These are phyloP conservation scores for Metrosideros polymorpha DNA, from an alignment of 441 rosid genomes.

Conservation along the genomic window DNA sequence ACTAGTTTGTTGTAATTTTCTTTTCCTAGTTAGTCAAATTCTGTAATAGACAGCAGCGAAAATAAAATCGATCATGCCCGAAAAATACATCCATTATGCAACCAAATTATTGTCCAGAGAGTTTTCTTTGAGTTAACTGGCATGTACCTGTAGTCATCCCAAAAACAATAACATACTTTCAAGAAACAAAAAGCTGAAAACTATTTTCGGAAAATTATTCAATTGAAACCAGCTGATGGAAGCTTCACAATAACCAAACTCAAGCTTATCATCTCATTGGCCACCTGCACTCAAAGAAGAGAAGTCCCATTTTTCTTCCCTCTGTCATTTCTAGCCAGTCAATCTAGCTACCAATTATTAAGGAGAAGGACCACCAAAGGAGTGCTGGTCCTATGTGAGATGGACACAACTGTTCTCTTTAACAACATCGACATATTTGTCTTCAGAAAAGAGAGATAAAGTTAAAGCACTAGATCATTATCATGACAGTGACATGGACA, in stretches of 20 bases:
- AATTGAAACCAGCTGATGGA: not conserved
- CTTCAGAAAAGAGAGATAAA: not conserved
- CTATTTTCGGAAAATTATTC: not conserved
- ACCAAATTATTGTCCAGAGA: not conserved
- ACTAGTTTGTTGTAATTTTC: not conserved
- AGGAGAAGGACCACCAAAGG: not conserved
- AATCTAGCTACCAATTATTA: not conserved
- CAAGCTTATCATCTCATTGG: not conserved
- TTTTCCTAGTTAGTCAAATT: not conserved
- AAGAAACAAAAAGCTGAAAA: not conserved
- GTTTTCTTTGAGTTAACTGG: not conserved
- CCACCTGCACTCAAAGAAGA: not conserved
- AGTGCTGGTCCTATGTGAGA: not conserved
- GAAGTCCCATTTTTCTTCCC: not conserved
- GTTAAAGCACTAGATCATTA: not conserved
- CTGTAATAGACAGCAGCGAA: not conserved
- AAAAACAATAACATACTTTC: not conserved
- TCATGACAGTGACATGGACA: not conserved
- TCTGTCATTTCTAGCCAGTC: not conserved
- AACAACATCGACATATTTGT: not conserved
- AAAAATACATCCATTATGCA: not conserved
- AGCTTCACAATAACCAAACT: not conserved
- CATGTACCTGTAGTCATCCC: not conserved
- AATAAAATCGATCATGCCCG: not conserved
- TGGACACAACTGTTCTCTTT: not conserved